Evolutionary conservation across 257 asterid genomes (phyloP), one percentile per base, ranked within the genome.

Genomic region (Nyctanthes arbortristis): DNA sequence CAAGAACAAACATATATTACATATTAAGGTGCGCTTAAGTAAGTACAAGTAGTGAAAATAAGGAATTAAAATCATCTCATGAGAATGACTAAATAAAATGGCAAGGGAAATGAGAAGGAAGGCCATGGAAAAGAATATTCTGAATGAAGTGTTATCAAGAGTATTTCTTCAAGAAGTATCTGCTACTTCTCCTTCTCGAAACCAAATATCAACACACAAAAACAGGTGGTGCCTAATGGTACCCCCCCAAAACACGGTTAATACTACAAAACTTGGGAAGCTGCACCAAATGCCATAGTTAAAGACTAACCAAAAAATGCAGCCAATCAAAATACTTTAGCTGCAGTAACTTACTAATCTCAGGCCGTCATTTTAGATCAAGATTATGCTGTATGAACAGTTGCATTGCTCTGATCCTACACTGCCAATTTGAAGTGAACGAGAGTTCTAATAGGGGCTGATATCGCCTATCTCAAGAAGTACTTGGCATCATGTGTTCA

Each of bases 1-100:
- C 76, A 82, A 85, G 29, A 30, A 45, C 71, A 72, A 54, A 74
- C 18, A 24, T 59, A 63, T 40, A 68, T 8, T 52, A 12, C 8
- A n/a, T 45, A 16, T 40, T 24, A 45, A 45, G 55, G 33, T 31
- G 25, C 57, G 66, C 28, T 75, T 35, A 54, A 39, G 69, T 54
- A 36, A 70, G 31, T 60, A 61, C 13, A 30, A 39, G 29, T n/a
- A n/a, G 20, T 12, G 63, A 65, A 54, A 57, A 34, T 37, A 6
- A 61, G 39, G 70, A 60, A 78, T 63, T 49, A 13, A 43, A 16
- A 16, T 43, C 22, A 43, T 43, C 54, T 37, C 60, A 59, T 20
- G 57, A 37, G 14, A 66, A 24, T 12, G 55, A 11, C 36, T 25
- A 67, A 60, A 61, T n/a, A n/a, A 34, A 61, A 61, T 14, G 24